phyloP scores from a whole-genome alignment of 306 rosid genomes.

The Ceratonia siliqua region DNA sequence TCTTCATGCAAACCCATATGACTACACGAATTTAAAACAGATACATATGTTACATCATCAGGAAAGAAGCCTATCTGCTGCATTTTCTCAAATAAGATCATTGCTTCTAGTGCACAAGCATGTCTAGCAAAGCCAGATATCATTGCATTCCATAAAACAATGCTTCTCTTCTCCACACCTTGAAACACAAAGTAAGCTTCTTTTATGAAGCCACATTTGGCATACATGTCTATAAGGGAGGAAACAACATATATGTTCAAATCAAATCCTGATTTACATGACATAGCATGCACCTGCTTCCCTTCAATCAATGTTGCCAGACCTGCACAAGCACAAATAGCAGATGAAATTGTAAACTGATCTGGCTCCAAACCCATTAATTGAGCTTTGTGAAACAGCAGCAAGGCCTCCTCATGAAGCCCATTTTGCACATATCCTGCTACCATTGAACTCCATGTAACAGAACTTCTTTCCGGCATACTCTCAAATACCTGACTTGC shows the following conservation, averaged over 20 bases:
- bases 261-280: constrained; percentile 62
- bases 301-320: constrained; percentile 75
- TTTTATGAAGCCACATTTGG: constrained; percentile 79
- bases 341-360: constrained; percentile 69
- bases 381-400: constrained; percentile 58
- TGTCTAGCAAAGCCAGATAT: constrained; percentile 82
- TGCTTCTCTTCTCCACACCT: constrained; percentile 50
- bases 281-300: constrained; percentile 68
- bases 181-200: constrained; percentile 69
- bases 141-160: constrained; percentile 79
- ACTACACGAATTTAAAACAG: constrained; percentile 72
- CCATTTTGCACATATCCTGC: constrained; percentile 78
- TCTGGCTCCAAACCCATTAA: constrained; percentile 49
- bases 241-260: constrained; percentile 57
- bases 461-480: constrained; percentile 68
- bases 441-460: constrained; percentile 91
- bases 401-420: constrained; percentile 71
- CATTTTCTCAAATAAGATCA: constrained; percentile 88
- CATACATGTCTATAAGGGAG: constrained; percentile 83
- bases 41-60: constrained; percentile 68
- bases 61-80: constrained; percentile 69
- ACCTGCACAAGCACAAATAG: constrained; percentile 76
- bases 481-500: constrained; percentile 61
- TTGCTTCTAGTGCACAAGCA: constrained; percentile 61
- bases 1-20: constrained; percentile 76